Percentiles rank a stretch among this genome's conserved stretches.
Conservation (phyloP, 2,329 filamentous ascomycete species). For the Ophiostoma montium region DNA sequence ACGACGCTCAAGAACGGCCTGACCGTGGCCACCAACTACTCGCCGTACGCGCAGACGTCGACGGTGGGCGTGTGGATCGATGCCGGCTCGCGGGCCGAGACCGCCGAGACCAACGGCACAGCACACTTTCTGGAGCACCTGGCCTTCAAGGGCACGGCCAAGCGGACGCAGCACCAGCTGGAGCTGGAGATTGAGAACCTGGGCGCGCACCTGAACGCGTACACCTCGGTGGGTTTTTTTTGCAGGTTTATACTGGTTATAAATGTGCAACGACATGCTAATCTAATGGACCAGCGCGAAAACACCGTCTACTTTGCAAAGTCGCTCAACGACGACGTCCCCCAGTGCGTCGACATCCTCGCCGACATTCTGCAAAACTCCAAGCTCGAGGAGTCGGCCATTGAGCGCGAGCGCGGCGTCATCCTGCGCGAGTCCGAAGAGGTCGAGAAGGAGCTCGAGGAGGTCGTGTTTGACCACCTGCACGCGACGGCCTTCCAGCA, state of each 20-base stretch:
- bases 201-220: conserved; percentile 97
- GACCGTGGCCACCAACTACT: conserved; percentile 96
- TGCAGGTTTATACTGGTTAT: no score
- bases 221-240: conserved; percentile 67
- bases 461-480: conserved; percentile 98
- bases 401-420: conserved; percentile 95
- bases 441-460: conserved; percentile 99
- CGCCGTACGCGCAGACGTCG: conserved; percentile 93
- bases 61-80: conserved; percentile 99
- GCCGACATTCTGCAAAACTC: conserved; percentile 99
- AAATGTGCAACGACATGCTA: conserved; percentile 2
- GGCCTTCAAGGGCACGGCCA: conserved; percentile 97
- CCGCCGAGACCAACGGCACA: conserved; percentile 95
- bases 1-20: conserved; percentile 96
- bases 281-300: conserved; percentile 52
- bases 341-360: conserved; percentile 92
- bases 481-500: conserved; percentile 96
- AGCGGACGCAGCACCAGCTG: conserved; percentile 89
- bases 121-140: conserved; percentile 99
- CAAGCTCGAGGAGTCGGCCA: conserved; percentile 83
- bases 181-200: conserved; percentile 99
- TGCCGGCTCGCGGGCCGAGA: conserved; percentile 95
- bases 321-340: conserved; percentile 95
- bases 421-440: conserved; percentile 98
- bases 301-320: conserved; percentile 99